These are phyloP conservation scores for Dictyostelium purpureum DNA, from an alignment of 78 protist species.

Conservation along the genomic window DNA sequence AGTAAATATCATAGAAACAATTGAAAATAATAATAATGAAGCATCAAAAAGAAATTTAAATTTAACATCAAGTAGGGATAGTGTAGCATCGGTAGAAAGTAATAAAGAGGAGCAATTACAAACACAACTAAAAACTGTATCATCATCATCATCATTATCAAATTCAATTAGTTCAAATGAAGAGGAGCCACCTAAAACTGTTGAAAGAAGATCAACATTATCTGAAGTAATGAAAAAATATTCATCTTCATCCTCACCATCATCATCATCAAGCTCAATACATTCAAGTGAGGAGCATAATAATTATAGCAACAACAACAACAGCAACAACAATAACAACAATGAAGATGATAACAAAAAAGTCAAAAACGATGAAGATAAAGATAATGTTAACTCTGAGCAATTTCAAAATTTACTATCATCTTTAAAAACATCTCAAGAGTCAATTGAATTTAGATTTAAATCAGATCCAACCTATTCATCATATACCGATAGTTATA, in stretches of 20 bases:
- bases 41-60: not conserved
- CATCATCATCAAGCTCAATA: not conserved
- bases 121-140: too few species aligned
- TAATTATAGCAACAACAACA: not conserved
- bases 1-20: too few species aligned
- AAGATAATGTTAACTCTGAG: constrained; percentile 9
- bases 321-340: not conserved
- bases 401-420: constrained; percentile 11
- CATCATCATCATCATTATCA: constrained; percentile 10
- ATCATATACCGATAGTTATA: constrained; percentile 29
- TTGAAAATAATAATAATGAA: not conserved
- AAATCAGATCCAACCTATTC: constrained; percentile 30
- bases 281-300: not conserved
- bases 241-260: not conserved
- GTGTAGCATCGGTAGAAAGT: too few species aligned
- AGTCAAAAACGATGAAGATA: not conserved
- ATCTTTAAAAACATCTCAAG: constrained; percentile 3
- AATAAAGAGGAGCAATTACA: too few species aligned
- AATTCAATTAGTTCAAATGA: not conserved
- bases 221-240: not conserved
- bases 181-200: too few species aligned
- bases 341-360: not conserved
- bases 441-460: constrained; percentile 1
- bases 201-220: constrained; percentile 15
- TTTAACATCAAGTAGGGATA: not conserved